Evolutionary conservation across 192 early-diverging fungal species (phyloP).

Genomic region (Linnemannia elongata): DNA sequence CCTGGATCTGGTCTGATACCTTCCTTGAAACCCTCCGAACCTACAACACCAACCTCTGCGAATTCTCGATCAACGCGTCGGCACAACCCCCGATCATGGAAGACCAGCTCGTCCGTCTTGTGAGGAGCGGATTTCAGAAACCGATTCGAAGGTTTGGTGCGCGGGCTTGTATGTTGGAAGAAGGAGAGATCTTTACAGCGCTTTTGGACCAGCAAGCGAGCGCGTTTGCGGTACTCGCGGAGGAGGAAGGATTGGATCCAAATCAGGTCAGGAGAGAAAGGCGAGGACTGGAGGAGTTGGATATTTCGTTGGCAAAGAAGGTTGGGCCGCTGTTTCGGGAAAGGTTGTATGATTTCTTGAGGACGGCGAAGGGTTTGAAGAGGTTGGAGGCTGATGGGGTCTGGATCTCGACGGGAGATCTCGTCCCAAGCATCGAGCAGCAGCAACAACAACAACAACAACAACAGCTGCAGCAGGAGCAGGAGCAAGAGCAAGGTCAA

Average conservation of each 20-base stretch:
- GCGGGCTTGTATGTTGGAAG: conserved; percentile 22
- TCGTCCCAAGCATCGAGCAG: background rate
- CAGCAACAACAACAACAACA: background rate
- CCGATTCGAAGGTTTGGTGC: conserved; percentile 30
- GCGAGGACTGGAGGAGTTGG: conserved; percentile 22
- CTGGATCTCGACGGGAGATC: conserved; percentile 27
- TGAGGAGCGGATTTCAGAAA: background rate
- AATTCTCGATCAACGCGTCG: conserved; percentile 31
- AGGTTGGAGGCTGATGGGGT: conserved; percentile 35
- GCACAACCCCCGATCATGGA: conserved; percentile 1
- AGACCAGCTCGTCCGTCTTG: conserved; percentile 7
- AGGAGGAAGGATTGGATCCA: background rate
- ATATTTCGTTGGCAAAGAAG: conserved; percentile 29
- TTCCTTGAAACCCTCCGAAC: conserved; percentile 7
- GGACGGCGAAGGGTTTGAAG: background rate
- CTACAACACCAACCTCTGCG: conserved; percentile 1
- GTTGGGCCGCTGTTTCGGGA: conserved; percentile 5
- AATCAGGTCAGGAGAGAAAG: background rate
- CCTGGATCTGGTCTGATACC: background rate
- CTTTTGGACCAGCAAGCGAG: background rate
- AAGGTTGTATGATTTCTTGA: conserved; percentile 19
- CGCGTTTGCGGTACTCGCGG: background rate
- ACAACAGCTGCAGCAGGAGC: background rate
- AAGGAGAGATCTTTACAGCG: background rate
- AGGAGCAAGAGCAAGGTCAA: no score